A percentile compares a stretch with the other conserved stretches of the same genome.
These are phyloP conservation scores for Coleophoma eucalyptorum DNA, from an alignment of 2,329 filamentous ascomycete genomes.

Conservation along the genomic window DNA sequence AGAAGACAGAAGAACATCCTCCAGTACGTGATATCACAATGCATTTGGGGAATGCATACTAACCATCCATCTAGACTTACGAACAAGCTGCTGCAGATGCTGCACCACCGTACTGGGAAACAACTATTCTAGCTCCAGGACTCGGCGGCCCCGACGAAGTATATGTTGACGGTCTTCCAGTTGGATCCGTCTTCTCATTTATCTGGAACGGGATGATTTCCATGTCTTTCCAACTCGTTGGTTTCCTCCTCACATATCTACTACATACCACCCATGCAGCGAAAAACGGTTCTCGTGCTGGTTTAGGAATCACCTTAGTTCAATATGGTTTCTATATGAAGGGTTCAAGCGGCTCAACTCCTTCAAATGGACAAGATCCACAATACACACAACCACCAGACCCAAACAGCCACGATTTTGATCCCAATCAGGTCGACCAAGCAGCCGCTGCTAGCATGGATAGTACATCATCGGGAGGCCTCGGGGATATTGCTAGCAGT, in stretches of 20 bases:
- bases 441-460: conserved; percentile 29
- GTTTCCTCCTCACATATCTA: conserved; percentile 96
- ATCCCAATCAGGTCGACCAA: conserved; percentile 63
- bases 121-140: conserved; percentile 91
- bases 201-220: conserved; percentile 95
- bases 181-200: conserved; percentile 82
- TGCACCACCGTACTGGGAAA: conserved; percentile 98
- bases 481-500: conserved; percentile 61
- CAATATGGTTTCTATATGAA: conserved; percentile 98
- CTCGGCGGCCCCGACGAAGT: conserved; percentile 90
- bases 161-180: conserved; percentile 93
- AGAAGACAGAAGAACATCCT: conserved; percentile 82
- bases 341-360: conserved; percentile 43
- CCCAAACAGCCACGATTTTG: conserved; percentile 86
- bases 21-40: conserved; percentile 63
- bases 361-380: conserved; percentile 38
- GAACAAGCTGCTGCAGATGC: conserved; percentile 97
- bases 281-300: conserved; percentile 93
- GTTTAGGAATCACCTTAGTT: conserved; percentile 90
- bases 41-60: background rate
- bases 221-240: conserved; percentile 94
- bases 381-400: conserved; percentile 71
- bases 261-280: conserved; percentile 97
- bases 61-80: conserved; percentile 63
- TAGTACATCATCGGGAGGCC: conserved; percentile 36